Percentiles rank a stretch among this genome's conserved stretches.
phyloP scores from a whole-genome alignment of 2,329 filamentous ascomycete species.

The Madurella fahalii region DNA sequence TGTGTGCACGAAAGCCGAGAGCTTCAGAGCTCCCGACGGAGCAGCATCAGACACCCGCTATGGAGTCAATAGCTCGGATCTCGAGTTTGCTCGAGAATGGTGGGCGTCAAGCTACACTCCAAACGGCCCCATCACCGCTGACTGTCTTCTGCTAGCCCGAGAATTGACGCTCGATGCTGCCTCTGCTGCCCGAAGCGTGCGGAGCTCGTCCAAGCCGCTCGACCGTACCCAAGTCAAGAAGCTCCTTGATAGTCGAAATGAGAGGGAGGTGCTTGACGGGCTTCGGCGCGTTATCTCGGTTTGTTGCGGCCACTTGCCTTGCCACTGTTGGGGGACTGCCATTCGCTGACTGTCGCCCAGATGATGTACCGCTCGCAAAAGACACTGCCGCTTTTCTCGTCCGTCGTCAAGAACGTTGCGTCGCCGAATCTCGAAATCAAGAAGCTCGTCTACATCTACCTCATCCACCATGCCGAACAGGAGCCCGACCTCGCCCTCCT shows the following conservation, averaged over 20 bases:
- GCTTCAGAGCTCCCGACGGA: conserved; percentile 6
- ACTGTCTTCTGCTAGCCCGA: conserved; percentile 57
- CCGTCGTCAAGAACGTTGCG: conserved; percentile 95
- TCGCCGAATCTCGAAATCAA: conserved; percentile 93
- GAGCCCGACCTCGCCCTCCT: conserved; percentile 93
- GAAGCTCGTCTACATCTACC: conserved; percentile 97
- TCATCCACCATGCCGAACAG: conserved; percentile 92
- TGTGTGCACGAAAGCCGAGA: not conserved
- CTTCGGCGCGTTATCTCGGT: conserved; percentile 84
- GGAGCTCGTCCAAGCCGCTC: conserved; percentile 57
- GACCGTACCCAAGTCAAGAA: conserved; percentile 87
- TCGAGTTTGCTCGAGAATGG: conserved; percentile 92
- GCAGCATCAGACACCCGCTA: conserved; percentile 35
- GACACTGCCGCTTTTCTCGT: conserved; percentile 91
- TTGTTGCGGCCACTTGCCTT: conserved; percentile 33
- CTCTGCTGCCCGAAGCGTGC: conserved; percentile 70
- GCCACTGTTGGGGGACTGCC: not conserved
- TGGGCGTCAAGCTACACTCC: conserved; percentile 40
- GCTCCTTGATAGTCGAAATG: conserved; percentile 87
- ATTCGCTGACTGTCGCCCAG: conserved; percentile 40
- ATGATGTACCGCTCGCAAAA: conserved; percentile 93
- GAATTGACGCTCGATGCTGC: conserved; percentile 97
- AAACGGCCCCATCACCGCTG: not conserved
- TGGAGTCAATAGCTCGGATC: conserved; percentile 96
- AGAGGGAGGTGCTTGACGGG: conserved; percentile 89